These are phyloP conservation scores for Lasiodiplodia citricola DNA, from an alignment of 2,329 filamentous ascomycete genomes.

Conservation along the genomic window DNA sequence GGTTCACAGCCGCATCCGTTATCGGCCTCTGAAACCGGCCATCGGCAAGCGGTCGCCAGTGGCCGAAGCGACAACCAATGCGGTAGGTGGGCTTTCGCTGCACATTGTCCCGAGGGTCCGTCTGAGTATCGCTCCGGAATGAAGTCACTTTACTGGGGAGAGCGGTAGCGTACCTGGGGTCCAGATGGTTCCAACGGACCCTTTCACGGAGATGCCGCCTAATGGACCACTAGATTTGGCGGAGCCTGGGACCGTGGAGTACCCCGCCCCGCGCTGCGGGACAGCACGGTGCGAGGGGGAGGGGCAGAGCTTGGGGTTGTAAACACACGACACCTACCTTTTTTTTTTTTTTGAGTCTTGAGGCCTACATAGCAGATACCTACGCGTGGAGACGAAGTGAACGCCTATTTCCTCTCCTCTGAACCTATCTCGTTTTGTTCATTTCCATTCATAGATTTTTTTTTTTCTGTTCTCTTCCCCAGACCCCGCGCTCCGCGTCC, in stretches of 20 bases:
- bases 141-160: not conserved
- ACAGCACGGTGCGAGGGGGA: conserved; percentile 14
- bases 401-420: not conserved
- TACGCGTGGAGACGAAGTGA: not conserved
- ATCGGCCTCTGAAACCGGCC: not conserved
- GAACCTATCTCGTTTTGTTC: not conserved
- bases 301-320: not conserved
- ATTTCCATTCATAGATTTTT: not conserved
- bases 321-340: not conserved
- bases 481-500: not conserved
- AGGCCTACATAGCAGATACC: not conserved
- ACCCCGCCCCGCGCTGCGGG: conserved; percentile 6
- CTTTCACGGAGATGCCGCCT: not conserved
- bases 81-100: conserved; percentile 5
- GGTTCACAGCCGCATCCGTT: not conserved
- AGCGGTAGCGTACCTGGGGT: not conserved
- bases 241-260: not conserved
- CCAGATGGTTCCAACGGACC: not conserved
- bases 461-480: not conserved
- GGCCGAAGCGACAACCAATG: not conserved
- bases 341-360: not conserved
- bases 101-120: conserved; percentile 1
- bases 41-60: not conserved
- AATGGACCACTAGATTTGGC: not conserved
- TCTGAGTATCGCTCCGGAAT: not conserved